Percentiles rank a stretch among this genome's conserved stretches.
Conservation (phyloP, 495 filamentous ascomycete species). For the Parmelia sp. region DNA sequence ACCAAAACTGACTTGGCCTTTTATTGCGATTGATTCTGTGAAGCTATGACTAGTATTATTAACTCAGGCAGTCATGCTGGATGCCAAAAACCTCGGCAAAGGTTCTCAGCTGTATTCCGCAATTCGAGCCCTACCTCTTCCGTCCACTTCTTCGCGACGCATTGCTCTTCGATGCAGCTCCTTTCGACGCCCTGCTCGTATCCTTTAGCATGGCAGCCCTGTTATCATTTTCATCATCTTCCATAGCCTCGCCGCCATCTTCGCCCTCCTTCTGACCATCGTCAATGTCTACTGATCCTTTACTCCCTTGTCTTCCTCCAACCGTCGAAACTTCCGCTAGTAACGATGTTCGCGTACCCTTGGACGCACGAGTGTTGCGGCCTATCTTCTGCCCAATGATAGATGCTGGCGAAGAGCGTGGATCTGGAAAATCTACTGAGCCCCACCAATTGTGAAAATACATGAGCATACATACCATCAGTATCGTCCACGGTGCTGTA, state of each 20-base stretch:
- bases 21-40: background rate
- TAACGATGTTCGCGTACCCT: conserved; percentile 38
- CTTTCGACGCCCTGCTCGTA: conserved; percentile 28
- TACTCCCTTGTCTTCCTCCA: conserved; percentile 26
- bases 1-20: background rate
- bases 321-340: conserved; percentile 39
- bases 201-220: background rate
- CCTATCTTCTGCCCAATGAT: conserved; percentile 41
- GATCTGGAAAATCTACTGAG: conserved; percentile 32
- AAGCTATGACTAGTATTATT: background rate
- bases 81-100: background rate
- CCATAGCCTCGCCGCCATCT: conserved; percentile 39
- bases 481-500: conserved; percentile 46
- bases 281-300: conserved; percentile 23
- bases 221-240: conserved; percentile 33
- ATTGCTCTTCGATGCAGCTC: conserved; percentile 24
- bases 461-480: conserved; percentile 41
- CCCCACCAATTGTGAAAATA: conserved; percentile 9
- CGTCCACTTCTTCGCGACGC: conserved; percentile 35
- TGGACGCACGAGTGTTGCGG: conserved; percentile 34
- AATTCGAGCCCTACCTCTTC: conserved; percentile 25
- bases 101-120: background rate
- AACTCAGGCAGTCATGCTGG: background rate
- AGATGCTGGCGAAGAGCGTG: conserved; percentile 45
- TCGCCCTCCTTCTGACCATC: conserved; percentile 40